Percentiles rank a stretch among this genome's conserved stretches.
phyloP scores from a whole-genome alignment of 306 rosid species.

The Luffa acutangula region DNA sequence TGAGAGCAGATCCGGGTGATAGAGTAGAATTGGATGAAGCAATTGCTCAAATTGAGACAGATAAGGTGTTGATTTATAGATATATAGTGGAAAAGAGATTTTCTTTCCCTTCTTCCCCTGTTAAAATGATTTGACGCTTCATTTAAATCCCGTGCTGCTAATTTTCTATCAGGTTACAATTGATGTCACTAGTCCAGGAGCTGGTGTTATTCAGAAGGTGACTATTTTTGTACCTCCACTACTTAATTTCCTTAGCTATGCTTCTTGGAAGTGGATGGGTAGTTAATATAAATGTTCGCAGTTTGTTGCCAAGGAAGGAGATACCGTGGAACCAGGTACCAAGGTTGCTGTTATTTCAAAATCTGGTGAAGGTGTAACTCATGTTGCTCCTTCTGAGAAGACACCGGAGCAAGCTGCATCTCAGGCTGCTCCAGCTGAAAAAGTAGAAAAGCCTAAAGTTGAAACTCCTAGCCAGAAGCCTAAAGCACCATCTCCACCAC shows the following conservation, averaged over 20 bases:
- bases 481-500: slow-evolving; percentile 27
- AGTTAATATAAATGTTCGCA: slow-evolving; percentile 19
- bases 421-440: slow-evolving; percentile 29
- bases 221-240: not conserved
- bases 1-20: slow-evolving; percentile 60
- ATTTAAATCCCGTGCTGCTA: not conserved
- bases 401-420: slow-evolving; percentile 36
- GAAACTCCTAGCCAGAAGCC: slow-evolving; percentile 38
- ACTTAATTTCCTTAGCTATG: not conserved
- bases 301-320: slow-evolving; percentile 80
- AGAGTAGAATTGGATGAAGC: slow-evolving; percentile 63
- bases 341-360: slow-evolving; percentile 77
- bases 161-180: slow-evolving; percentile 55
- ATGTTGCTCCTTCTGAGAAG: slow-evolving; percentile 60
- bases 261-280: not conserved
- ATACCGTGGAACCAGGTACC: slow-evolving; percentile 77
- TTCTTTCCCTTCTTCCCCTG: not conserved
- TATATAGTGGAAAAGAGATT: not conserved
- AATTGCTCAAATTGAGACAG: slow-evolving; percentile 82
- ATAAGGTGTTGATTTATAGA: slow-evolving; percentile 39
- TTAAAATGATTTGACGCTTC: not conserved
- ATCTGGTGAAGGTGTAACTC: slow-evolving; percentile 60
- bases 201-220: slow-evolving; percentile 70
- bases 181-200: slow-evolving; percentile 75
- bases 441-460: slow-evolving; percentile 35